A percentile compares a stretch with the other conserved stretches of the same genome.
These are phyloP conservation scores for Paecilomyces variotii DNA, from an alignment of 2,329 filamentous ascomycete species.

Conservation along the genomic window DNA sequence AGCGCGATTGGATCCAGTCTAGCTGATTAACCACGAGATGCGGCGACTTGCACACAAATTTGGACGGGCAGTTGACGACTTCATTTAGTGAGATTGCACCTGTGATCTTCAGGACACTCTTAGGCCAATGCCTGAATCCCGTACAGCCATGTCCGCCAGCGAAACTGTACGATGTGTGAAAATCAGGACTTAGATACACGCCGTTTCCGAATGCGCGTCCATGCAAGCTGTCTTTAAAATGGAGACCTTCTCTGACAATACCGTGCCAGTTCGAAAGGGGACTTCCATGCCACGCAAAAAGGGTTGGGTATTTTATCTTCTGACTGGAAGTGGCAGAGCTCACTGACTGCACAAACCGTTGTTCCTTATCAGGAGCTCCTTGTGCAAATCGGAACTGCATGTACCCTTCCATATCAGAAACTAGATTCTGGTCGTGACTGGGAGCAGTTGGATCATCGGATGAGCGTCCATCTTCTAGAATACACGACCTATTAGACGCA, in stretches of 20 bases:
- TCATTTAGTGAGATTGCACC: conserved; percentile 70
- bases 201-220: conserved; percentile 71
- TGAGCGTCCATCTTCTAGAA: conserved; percentile 60
- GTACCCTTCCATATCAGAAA: conserved; percentile 58
- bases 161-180: conserved; percentile 51
- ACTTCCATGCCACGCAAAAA: conserved; percentile 87
- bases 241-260: conserved; percentile 73
- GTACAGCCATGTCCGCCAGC: conserved; percentile 7
- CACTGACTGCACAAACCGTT: conserved; percentile 61
- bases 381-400: conserved; percentile 83
- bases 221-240: conserved; percentile 56
- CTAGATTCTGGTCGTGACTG: conserved; percentile 37
- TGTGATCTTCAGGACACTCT: conserved; percentile 54
- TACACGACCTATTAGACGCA: conserved; percentile 80
- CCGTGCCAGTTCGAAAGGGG: conserved; percentile 74
- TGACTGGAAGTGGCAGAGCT: conserved; percentile 29
- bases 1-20: conserved; percentile 86
- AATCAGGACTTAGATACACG: conserved; percentile 65
- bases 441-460: conserved; percentile 1
- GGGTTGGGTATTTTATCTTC: conserved; percentile 50
- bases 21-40: conserved; percentile 66
- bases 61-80: conserved; percentile 63
- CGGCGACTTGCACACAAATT: conserved; percentile 50
- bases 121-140: conserved; percentile 58
- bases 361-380: conserved; percentile 80